Evolutionary conservation across 768 basidiomycete genomes (phyloP), one percentile per base, ranked within the genome.

Genomic region (Cubamyces sp.): DNA sequence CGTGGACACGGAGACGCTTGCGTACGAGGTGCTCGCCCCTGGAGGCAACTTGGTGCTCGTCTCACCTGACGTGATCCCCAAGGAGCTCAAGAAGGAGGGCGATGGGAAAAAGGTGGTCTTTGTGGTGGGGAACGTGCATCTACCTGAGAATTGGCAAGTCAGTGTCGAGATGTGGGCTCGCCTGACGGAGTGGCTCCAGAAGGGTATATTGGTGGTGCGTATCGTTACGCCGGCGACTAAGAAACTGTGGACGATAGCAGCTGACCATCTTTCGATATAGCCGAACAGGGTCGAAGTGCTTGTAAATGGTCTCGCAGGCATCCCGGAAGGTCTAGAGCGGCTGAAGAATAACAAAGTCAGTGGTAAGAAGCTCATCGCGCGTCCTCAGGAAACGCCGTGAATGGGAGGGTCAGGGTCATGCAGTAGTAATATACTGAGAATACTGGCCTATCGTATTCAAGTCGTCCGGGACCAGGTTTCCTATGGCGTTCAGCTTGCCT

Each of bases 221-320:
- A 34, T 34, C 9, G 2, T 64, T 57, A 34, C 4, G 11, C 11
- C 11, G 11, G 34, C 9, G 34, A 9, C 12, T 46, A 16, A 1
- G n/a, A 30, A 18, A 14, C 16, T 34, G 4, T 9, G 34, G 34
- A 11, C 34, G 34, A 34, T 11, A 6, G n/a, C 3, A 28, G 0
- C 9, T 18, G 5, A 18, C 3, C 16, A 8, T 3, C 60, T 8
- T 2, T 21, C n/a, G 21, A 23, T 7, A n/a, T 54, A 71, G 66
- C 67, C 70, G 21, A 70, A 69, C 43, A 45, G 42, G n/a, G 65
- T 71, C 8, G 64, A 71, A 42, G 43, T 71, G 19, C 52, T 71
- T 9, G 66, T 68, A 1, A 52, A 60, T 11, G 71, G 70, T 5
- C 57, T 72, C 8, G 40, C 58, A 6, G 68, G 68, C 12, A 68